Percentiles rank a stretch among this genome's conserved stretches.
phyloP scores from a whole-genome alignment of 805 yeast species.

The Trichomonascus vanleenenianus region DNA sequence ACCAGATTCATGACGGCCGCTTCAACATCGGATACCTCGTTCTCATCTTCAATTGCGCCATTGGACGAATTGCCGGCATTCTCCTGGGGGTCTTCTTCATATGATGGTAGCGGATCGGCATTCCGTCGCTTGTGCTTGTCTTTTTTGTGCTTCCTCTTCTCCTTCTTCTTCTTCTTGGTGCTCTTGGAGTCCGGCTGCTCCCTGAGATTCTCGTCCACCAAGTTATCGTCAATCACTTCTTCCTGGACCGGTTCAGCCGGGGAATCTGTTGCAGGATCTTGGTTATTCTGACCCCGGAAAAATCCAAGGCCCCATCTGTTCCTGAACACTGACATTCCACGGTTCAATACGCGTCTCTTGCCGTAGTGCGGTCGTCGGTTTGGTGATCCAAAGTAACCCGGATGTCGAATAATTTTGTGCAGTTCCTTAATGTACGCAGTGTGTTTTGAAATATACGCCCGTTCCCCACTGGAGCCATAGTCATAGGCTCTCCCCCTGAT shows the following conservation, averaged over 20 bases:
- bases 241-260: neutral
- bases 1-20: conserved; percentile 73
- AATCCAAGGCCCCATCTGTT: neutral
- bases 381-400: too few species aligned
- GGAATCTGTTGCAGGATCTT: neutral
- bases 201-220: too few species aligned
- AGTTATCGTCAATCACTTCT: too few species aligned
- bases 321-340: neutral
- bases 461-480: too few species aligned
- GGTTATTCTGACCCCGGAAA: neutral
- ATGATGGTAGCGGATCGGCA: neutral
- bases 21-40: conserved; percentile 38
- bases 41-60: neutral
- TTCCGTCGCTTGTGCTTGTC: neutral
- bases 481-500: too few species aligned
- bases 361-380: too few species aligned
- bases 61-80: neutral
- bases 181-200: neutral
- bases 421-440: too few species aligned
- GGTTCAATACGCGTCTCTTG: too few species aligned
- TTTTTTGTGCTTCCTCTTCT: neutral
- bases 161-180: neutral
- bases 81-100: too few species aligned
- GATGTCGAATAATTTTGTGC: too few species aligned
- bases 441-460: too few species aligned